Conservation (phyloP, 495 filamentous ascomycete species). For the Lophiostoma macrostomum region DNA sequence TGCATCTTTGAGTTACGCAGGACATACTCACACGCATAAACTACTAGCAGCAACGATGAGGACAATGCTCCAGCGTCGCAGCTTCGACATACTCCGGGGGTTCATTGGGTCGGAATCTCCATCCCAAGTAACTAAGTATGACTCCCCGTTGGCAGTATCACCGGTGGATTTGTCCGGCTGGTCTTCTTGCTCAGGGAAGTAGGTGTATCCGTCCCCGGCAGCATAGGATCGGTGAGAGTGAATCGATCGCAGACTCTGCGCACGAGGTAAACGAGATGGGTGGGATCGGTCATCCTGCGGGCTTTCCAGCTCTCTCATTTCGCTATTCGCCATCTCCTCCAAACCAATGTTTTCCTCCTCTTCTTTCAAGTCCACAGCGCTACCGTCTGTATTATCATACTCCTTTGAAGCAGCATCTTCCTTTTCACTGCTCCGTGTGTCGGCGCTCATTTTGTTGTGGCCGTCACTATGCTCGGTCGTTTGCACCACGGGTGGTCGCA, state of each 20-base stretch:
- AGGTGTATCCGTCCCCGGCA: constrained; percentile 30
- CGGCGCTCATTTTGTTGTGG: too few species aligned
- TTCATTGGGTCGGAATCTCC: constrained; percentile 68
- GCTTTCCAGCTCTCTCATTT: too few species aligned
- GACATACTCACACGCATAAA: constrained; percentile 73
- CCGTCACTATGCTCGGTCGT: too few species aligned
- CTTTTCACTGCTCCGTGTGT: too few species aligned
- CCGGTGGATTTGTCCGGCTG: constrained; percentile 21
- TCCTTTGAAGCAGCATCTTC: too few species aligned
- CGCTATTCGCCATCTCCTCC: too few species aligned
- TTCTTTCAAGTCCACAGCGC: too few species aligned
- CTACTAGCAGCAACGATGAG: constrained; percentile 67
- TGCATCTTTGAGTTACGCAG: background rate
- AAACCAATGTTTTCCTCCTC: too few species aligned
- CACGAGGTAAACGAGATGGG: too few species aligned
- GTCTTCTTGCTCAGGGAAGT: constrained; percentile 28
- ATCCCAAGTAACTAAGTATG: constrained; percentile 68
- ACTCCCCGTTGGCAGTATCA: constrained; percentile 8
- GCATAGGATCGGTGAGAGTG: constrained; percentile 29
- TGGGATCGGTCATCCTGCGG: too few species aligned
- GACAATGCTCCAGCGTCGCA: constrained; percentile 75
- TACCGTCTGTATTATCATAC: too few species aligned
- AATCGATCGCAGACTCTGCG: constrained; percentile 19
- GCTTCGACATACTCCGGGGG: constrained; percentile 66
- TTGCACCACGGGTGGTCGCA: too few species aligned